Base-by-base conservation (phyloP, 2,329 filamentous ascomycete species). In the Colletotrichum sp. region DNA sequence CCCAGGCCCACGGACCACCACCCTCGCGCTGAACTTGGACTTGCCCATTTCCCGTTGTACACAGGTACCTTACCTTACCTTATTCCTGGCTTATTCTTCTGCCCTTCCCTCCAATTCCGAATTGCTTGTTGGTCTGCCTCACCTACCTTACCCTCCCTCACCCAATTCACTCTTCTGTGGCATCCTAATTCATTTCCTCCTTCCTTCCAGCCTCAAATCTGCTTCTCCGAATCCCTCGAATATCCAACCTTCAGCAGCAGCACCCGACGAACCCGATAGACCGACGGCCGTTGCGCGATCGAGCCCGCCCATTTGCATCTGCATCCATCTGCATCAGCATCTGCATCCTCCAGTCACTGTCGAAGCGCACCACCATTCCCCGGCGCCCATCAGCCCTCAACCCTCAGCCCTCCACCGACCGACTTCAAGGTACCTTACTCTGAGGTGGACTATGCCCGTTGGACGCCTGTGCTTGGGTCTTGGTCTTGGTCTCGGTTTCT, bases 401-500 rank as follows among this genome's bases (percentile, higher is more conserved):
- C 43, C 43, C 43, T 52, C 48, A 68, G 36, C 34, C 58, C 34
- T 24, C 55, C 21, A 30, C 26, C 32, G n/a, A n/a, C n/a, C 12
- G n/a, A 30, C 32, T 30, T 52, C 34, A 30, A 64, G 58, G 32
- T 68, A 55, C 63, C 38, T 18, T 67, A 36, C 57, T 36, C 36
- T 64, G 34, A 36, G 7, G 34, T 36, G 65, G 70, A 65, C 32
- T 74, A 76, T 76, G 74, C 74, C 65, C 74, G 74, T 76, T 74
- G 74, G 74, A 74, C 57, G 74, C 73, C 57, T 73, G 69, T 75
- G 64, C 48, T 67, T 60, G 70, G 34, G 38, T 43, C 71, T 64
- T 69, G 72, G 32, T 61, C 32, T 36, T 60, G 65, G 26, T 63
- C 32, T 63, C 26, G 28, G 18, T 21, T 61, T 32, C 58, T 34